These are phyloP conservation scores for Lachancea fermentati DNA, from an alignment of 805 yeast genomes.

Conservation along the genomic window DNA sequence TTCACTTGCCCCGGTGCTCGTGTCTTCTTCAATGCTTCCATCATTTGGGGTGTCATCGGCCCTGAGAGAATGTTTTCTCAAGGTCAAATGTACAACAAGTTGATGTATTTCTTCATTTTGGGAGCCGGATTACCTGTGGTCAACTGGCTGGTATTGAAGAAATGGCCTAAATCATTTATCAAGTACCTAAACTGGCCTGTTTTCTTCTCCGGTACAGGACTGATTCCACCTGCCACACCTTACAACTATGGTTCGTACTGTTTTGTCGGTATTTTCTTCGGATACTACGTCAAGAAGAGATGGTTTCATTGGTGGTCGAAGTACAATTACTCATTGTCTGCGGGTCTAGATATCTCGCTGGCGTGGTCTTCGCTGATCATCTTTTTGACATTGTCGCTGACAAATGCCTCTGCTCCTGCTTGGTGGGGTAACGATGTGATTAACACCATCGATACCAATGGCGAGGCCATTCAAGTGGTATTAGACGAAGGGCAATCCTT, in stretches of 20 bases:
- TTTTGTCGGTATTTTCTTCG: conserved; percentile 49
- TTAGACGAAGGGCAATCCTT: conserved; percentile 8
- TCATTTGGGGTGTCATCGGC: conserved; percentile 61
- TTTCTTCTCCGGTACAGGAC: conserved; percentile 46
- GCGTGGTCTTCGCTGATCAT: conserved; percentile 57
- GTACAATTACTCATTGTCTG: conserved; percentile 61
- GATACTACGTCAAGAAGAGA: conserved; percentile 48
- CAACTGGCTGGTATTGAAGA: conserved; percentile 34
- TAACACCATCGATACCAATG: conserved; percentile 33
- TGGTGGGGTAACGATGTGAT: conserved; percentile 69
- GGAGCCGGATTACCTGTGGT: conserved; percentile 47
- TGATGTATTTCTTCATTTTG: conserved; percentile 54
- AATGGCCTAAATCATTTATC: conserved; percentile 37
- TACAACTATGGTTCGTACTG: conserved; percentile 55
- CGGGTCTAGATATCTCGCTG: conserved; percentile 62
- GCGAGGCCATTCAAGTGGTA: conserved; percentile 7
- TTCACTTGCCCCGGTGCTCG: conserved; percentile 45
- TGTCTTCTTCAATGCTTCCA: conserved; percentile 49
- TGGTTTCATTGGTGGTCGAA: conserved; percentile 72
- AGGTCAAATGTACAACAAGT: conserved; percentile 45
- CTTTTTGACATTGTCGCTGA: conserved; percentile 45
- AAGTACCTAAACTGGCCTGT: conserved; percentile 57
- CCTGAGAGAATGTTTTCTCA: conserved; percentile 50
- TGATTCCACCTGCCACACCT: conserved; percentile 66
- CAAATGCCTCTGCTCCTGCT: conserved; percentile 34